Base-by-base conservation (phyloP, 805 yeast genomes). In the Nadsonia fulvescens region DNA sequence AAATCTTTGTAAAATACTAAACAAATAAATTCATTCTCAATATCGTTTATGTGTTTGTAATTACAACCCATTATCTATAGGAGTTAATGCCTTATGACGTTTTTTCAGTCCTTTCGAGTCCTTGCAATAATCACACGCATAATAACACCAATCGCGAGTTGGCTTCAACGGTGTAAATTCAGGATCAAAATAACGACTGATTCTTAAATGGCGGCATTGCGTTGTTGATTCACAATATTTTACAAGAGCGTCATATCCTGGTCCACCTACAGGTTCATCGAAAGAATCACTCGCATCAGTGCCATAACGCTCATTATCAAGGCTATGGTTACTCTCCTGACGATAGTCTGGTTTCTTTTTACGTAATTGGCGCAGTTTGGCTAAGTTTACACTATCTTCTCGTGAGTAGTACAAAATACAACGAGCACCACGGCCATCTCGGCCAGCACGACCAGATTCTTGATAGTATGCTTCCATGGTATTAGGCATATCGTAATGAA, bases 401-500 rank as follows among this genome's bases (percentile, higher is more conserved):
- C 32, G n/a, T 9, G 37, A 35, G 17, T 75, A 86, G 40, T 66
- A 86, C 63, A 83, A 63, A 9, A 78, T 63, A 51, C 95, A 86
- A 32, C 71, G 72, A 1, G 93, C 74, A 22, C 56, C 65, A 4
- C 64, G 53, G 0, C 95, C 94, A 52, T 86, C 98, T 52, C 98
- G 65, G 5, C 98, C 98, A 5, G 95, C 96, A 50, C 98, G 67
- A n/a, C 98, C 98, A 1, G 95, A 81, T 44, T 83, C 95, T 49
- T 86, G 98, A 40, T 86, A 86, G 47, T 86, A 86, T 0, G 94
- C 94, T 51, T 86, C 96, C 30, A 86, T 54, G 29, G 81, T 78
- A 40, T 93, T 58, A 0, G 96, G 95, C 12, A 86, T 54, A 6
- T 83, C 77, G 33, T 72, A 60, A 50, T 86, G 96, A 23, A 78